Conservation (phyloP, 345 rosid species). For the Brassica napus region DNA sequence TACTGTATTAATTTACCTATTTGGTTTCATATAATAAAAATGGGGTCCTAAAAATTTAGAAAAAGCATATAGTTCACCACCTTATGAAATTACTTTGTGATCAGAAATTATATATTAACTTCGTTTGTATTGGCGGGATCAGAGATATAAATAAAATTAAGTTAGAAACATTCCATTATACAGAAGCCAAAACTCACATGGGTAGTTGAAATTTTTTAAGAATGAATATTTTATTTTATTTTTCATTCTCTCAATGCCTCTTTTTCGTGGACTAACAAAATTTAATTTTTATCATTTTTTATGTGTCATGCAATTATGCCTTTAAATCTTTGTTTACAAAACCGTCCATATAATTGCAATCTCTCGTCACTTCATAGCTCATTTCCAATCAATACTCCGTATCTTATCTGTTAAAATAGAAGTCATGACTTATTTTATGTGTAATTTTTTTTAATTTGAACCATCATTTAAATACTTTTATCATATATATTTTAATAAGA, state of each 20-base stretch:
- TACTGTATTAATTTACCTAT: too few relatives aligned
- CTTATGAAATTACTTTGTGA: not conserved
- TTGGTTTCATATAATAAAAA: not conserved
- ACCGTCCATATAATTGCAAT: not conserved
- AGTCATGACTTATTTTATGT: too few relatives aligned
- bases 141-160: constrained; percentile 18
- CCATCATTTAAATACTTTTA: too few relatives aligned
- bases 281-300: not conserved
- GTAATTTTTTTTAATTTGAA: too few relatives aligned
- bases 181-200: constrained; percentile 41
- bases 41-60: not conserved
- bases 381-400: not conserved
- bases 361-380: not conserved
- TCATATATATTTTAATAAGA: too few relatives aligned
- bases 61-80: not conserved
- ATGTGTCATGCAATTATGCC: constrained; percentile 29
- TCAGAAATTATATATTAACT: not conserved
- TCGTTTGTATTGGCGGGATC: constrained; percentile 14
- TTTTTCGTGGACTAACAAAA: constrained; percentile 17
- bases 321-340: constrained; percentile 25
- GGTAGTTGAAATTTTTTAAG: constrained; percentile 30
- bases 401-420: too few relatives aligned
- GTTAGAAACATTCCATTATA: constrained; percentile 38
- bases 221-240: constrained; percentile 5
- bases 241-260: constrained; percentile 18